phyloP scores from a whole-genome alignment of 2,329 filamentous ascomycete species.

The Penicillium sp. region DNA sequence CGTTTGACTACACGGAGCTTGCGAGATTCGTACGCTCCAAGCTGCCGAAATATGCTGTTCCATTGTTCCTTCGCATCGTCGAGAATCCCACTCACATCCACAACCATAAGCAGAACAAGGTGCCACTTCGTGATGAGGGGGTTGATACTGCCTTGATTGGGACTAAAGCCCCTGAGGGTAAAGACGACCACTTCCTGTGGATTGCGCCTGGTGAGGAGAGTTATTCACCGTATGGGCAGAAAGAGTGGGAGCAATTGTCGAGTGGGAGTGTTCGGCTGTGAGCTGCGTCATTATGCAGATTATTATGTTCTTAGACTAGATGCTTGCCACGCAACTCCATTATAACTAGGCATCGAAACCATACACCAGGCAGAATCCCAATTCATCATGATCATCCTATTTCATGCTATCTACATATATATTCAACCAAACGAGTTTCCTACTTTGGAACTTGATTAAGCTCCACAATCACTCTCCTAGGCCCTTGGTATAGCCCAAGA shows the following conservation, averaged over 20 bases:
- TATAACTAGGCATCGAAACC: too few relatives aligned
- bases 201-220: constrained; percentile 40
- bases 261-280: constrained; percentile 42
- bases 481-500: too few relatives aligned
- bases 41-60: constrained; percentile 66
- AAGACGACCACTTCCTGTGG: constrained; percentile 45
- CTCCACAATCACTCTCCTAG: too few relatives aligned
- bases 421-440: too few relatives aligned
- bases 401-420: too few relatives aligned
- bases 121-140: constrained; percentile 58
- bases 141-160: constrained; percentile 49
- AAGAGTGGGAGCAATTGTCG: constrained; percentile 51
- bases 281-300: background rate
- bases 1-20: constrained; percentile 54
- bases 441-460: too few relatives aligned
- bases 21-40: constrained; percentile 51
- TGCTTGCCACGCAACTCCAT: too few relatives aligned
- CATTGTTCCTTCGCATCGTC: constrained; percentile 61
- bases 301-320: too few relatives aligned
- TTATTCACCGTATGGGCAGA: constrained; percentile 52
- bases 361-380: too few relatives aligned
- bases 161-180: constrained; percentile 37
- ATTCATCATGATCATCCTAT: too few relatives aligned
- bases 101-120: constrained; percentile 75
- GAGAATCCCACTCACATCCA: constrained; percentile 40